These are phyloP conservation scores for Gossypium laxum DNA, from an alignment of 441 rosid species.

Conservation along the genomic window DNA sequence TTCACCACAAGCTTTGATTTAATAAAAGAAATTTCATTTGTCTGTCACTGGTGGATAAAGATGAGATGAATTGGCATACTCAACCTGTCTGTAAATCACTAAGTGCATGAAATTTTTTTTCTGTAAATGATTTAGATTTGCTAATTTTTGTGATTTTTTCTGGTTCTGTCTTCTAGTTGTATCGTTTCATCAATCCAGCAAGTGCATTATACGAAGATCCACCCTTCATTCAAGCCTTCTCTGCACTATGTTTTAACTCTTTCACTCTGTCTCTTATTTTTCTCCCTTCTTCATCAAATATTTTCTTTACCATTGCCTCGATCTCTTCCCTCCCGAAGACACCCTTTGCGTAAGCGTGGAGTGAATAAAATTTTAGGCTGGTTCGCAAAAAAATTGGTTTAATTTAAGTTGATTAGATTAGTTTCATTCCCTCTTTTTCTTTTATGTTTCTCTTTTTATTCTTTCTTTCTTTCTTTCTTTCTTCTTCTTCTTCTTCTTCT, in stretches of 20 bases:
- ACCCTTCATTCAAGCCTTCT: conserved; percentile 20
- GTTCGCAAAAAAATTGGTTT: too few species aligned
- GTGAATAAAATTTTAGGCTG: too few species aligned
- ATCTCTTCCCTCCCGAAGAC: conserved; percentile 32
- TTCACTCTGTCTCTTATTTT: conserved; percentile 22
- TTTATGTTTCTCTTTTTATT: too few species aligned
- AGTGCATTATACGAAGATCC: conserved; percentile 30
- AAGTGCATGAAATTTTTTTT: background rate
- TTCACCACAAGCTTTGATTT: conserved; percentile 6
- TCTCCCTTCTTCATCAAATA: conserved; percentile 25
- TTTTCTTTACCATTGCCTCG: conserved; percentile 22
- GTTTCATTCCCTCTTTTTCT: too few species aligned
- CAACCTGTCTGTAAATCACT: background rate
- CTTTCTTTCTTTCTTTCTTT: too few species aligned
- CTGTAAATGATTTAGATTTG: background rate
- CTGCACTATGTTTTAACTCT: conserved; percentile 22
- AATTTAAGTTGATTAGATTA: too few species aligned
- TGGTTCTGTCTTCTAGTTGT: background rate
- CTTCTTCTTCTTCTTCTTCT: too few species aligned
- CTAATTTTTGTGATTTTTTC: conserved; percentile 9
- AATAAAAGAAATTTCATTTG: conserved; percentile 8
- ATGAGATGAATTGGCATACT: background rate
- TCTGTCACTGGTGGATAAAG: background rate
- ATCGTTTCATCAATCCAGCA: background rate
- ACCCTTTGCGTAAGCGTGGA: background rate